phyloP scores from a whole-genome alignment of 371 early-diverging fungal genomes.

The Catenaria anguillulae region DNA sequence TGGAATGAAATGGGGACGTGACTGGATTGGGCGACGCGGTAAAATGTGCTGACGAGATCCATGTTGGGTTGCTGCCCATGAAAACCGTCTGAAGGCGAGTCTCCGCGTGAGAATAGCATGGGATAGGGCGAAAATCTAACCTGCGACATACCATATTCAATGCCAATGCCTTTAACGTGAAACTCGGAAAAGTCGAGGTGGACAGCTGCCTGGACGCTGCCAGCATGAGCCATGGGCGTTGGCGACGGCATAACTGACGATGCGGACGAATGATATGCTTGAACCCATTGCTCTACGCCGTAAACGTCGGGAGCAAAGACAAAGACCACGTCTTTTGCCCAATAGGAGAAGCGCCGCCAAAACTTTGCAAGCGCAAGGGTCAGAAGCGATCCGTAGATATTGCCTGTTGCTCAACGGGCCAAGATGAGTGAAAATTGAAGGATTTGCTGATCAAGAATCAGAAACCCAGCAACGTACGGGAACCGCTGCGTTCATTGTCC shows the following conservation, averaged over 20 bases:
- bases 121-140: neutral
- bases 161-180: slow-evolving; percentile 52
- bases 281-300: slow-evolving; percentile 78
- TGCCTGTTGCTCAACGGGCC: slow-evolving; percentile 23
- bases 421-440: slow-evolving; percentile 15
- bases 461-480: too few species aligned
- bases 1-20: slow-evolving; percentile 33
- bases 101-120: neutral
- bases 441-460: too few species aligned
- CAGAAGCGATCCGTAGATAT: slow-evolving; percentile 56
- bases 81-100: slow-evolving; percentile 50
- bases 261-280: slow-evolving; percentile 68
- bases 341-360: slow-evolving; percentile 54
- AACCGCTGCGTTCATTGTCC: slow-evolving; percentile 14
- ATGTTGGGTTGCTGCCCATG: slow-evolving; percentile 88
- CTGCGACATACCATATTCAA: slow-evolving; percentile 50
- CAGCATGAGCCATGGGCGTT: slow-evolving; percentile 30
- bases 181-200: slow-evolving; percentile 68
- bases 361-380: slow-evolving; percentile 58
- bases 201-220: slow-evolving; percentile 75
- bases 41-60: slow-evolving; percentile 69
- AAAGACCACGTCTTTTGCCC: slow-evolving; percentile 85
- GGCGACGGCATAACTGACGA: neutral
- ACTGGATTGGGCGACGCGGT: slow-evolving; percentile 31
- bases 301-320: slow-evolving; percentile 58